Base-by-base conservation (phyloP, 768 basidiomycete genomes). In the Leccinum boreale region DNA sequence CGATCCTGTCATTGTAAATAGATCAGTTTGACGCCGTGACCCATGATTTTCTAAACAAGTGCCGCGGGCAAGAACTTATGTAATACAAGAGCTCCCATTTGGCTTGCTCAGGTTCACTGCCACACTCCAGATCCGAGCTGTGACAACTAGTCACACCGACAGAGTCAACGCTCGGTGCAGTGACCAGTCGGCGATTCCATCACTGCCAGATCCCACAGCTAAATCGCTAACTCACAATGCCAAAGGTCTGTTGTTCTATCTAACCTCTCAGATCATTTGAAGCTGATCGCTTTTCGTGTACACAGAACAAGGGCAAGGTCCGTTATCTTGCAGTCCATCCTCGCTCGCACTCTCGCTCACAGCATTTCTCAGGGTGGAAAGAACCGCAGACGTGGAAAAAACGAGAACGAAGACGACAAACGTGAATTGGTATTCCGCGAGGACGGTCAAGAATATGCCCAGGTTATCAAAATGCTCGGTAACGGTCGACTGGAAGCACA, bases 331-430 rank as follows among this genome's bases (percentile, higher is more conserved):
- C 52, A 28, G 6, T 28, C 23, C 42, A 44, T 17, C 55, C 23
- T 33, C n/a, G 14, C 12, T 52, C 28, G 19, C 33, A 24, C 24
- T 24, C 36, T 42, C 21, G n/a, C 57, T 57, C 45, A 61, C 55
- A 11, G 50, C 31, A 19, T 29, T 31, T 44, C 58, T 62, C 67
- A 99, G 95, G 96, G 96, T 73, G 97, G 96, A 61, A 98, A 99
- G 83, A 99, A 98, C 79, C 85, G 96, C 78, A 85, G 97, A 84
- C 84, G 97, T 78, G 97, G 97, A 82, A 99, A 99, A 85, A 98
- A 98, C 77, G 96, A 99, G 80, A 97, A 96, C 78, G 97, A 98
- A 56, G 91, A 92, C 67, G 92, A 97, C 79, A 98, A 98, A 82
- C 90, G 97, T 67, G 97, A 99, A 74, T 84, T 98, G 56, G 94